Evolutionary conservation across 805 yeast genomes (phyloP), one percentile per base, ranked within the genome.

Genomic region (Kazachstania africana): DNA sequence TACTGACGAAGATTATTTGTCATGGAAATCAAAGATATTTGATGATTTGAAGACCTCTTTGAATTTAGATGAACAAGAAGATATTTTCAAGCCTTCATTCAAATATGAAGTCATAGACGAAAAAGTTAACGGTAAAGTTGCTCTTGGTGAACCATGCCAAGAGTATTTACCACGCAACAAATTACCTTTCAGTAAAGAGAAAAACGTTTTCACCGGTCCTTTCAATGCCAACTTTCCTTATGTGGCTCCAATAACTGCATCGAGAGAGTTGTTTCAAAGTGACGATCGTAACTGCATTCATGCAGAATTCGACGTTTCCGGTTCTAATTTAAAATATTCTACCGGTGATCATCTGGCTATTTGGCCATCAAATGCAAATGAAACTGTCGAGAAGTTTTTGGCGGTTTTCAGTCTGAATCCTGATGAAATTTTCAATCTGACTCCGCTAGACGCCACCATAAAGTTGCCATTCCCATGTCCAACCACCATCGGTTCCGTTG

Each of bases 301-400:
- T 53, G 72, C 78, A 29, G 97, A 91, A 58, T 75, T 88, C 45
- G 96, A 88, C 50, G 60, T 85, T 23, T 67, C 84, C 1, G 71
- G 62, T 18, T 68, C 88, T 4, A 78, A 78, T 47, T 63, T 91
- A 49, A 75, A 78, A 45, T 88, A 88, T 59, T 66, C 88, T 29
- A 88, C 98, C 4, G 98, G 98, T 57, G 98, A 88, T 55, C 97
- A 88, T 59, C 60, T 91, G 39, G 97, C 95, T 12, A 64, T 91
- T 35, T 83, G 95, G 93, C 91, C 96, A 22, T 82, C 91, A 16
- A 88, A 88, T 58, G 65, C 94, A 2, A 65, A 77, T 48, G 83
- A 76, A 53, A 73, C 80, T 45, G 77, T 85, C 21, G 66, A 62
- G n/a, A 63, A 66, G 26, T 79, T 91, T 44, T 60, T 79, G 37